Percentiles rank a stretch among this genome's conserved stretches.
phyloP scores from a whole-genome alignment of 2,329 filamentous ascomycete genomes.

The Colletotrichum zoysiae region DNA sequence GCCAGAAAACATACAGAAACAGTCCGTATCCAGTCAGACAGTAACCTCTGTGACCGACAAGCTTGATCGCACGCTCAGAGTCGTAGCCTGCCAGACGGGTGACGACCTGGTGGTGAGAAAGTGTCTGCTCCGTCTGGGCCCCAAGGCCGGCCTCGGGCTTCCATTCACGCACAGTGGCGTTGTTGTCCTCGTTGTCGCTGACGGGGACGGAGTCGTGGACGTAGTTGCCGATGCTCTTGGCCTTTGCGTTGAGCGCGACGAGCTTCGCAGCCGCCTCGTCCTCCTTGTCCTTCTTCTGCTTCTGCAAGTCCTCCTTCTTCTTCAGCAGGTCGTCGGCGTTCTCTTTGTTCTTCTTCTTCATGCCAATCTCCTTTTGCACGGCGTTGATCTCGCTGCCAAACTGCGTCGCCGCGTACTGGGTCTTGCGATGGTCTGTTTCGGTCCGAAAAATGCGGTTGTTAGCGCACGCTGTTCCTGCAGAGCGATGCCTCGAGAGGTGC shows the following conservation, averaged over 20 bases:
- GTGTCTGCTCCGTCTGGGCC: conserved; percentile 73
- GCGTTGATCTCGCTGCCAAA: conserved; percentile 88
- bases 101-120: conserved; percentile 96
- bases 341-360: conserved; percentile 96
- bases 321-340: conserved; percentile 83
- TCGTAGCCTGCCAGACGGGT: conserved; percentile 91
- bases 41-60: conserved; percentile 95
- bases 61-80: conserved; percentile 90
- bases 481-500: conserved; percentile 70
- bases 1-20: conserved; percentile 66
- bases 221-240: conserved; percentile 88
- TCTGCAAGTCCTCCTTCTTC: conserved; percentile 82
- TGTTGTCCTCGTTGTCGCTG: conserved; percentile 88
- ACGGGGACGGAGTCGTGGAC: conserved; percentile 90
- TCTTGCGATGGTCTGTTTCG: conserved; percentile 51
- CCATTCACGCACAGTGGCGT: conserved; percentile 82
- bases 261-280: conserved; percentile 79
- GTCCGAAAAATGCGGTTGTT: conserved; percentile 4
- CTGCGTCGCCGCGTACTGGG: conserved; percentile 83
- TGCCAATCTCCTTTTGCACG: conserved; percentile 88
- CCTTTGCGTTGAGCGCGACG: conserved; percentile 74
- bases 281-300: conserved; percentile 84
- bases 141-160: conserved; percentile 80
- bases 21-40: conserved; percentile 92
- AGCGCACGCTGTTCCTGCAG: conserved; percentile 11